Base-by-base conservation (phyloP, 257 asterid genomes). In the Misopates orontium region DNA sequence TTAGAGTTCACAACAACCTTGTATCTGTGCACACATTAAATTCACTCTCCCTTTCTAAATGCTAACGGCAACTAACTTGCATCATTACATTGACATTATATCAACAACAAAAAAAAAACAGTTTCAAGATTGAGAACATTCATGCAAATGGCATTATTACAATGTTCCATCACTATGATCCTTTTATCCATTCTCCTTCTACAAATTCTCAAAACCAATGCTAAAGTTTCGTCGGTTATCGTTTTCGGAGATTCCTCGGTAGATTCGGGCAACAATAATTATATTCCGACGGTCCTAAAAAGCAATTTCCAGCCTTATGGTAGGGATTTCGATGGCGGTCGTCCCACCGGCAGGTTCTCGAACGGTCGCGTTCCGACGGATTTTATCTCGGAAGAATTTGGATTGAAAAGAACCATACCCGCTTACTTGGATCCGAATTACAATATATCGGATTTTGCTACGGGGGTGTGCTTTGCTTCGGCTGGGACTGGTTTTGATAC, bases 181-280 rank as follows among this genome's bases (percentile, higher is more conserved):
- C 66, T 80, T 0, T 20, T 75, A 13, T 15, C 57, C 55, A 73
- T 57, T 15, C 47, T 67, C 40, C 54, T 60, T 19, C 56, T 59
- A 13, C 75, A 52, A 20, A 48, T 56, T 49, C 49, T 63, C 60
- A 19, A 44, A 50, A 39, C 50, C n/a, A 61, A 58, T 20, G 87
- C 88, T 20, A 78, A 75, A 36, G 82, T 89, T 67, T 73, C 95
- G 0, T 74, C 93, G 2, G 21, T 89, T n/a, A 82, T 89, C 6
- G 95, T 83, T 17, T 89, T 89, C 10, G 97, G 96, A 18, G 95
- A 87, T 71, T 89, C 95, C 21, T 56, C 97, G 0, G 97, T 90
- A 0, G 97, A 90, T 78, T 62, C 97, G 0, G 97, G 95, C 4
- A 90, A 87, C 79, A 87, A 90, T 21, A 87, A 90, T 75, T 66